Conservation (phyloP, 1,139 yeast genomes). For the Geotrichum siamense region DNA sequence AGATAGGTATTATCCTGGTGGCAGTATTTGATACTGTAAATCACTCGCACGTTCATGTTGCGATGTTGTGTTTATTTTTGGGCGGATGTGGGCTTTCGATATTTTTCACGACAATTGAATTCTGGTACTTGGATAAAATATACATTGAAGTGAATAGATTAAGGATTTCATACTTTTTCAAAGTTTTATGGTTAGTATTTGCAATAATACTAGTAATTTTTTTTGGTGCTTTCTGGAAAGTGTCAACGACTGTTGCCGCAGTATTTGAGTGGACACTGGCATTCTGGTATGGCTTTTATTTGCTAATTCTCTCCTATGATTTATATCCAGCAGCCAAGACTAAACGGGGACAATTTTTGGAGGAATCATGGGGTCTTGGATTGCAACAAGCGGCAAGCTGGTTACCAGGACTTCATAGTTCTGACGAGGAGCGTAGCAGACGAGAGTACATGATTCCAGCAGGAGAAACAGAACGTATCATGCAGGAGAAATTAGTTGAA, state of each 20-base stretch:
- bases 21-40: slow-evolving; percentile 62
- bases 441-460: not conserved
- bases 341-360: not conserved
- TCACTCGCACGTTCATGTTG: slow-evolving; percentile 53
- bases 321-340: slow-evolving; percentile 47
- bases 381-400: not conserved
- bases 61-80: slow-evolving; percentile 70
- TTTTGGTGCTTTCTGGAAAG: slow-evolving; percentile 50
- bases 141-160: slow-evolving; percentile 38
- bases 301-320: slow-evolving; percentile 61
- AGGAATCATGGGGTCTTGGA: not conserved
- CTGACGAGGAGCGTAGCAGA: not conserved
- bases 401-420: slow-evolving; percentile 1
- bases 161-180: slow-evolving; percentile 42
- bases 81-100: slow-evolving; percentile 60
- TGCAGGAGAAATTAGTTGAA: too few relatives aligned
- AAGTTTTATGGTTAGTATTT: slow-evolving; percentile 56
- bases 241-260: slow-evolving; percentile 43
- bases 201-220: slow-evolving; percentile 65
- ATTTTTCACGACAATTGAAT: slow-evolving; percentile 52
- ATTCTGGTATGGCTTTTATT: slow-evolving; percentile 71
- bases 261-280: slow-evolving; percentile 77
- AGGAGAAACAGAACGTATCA: not conserved
- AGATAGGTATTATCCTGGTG: slow-evolving; percentile 66
- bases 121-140: slow-evolving; percentile 53